Conservation (phyloP, 306 rosid species). For the Glycine tomentella region DNA sequence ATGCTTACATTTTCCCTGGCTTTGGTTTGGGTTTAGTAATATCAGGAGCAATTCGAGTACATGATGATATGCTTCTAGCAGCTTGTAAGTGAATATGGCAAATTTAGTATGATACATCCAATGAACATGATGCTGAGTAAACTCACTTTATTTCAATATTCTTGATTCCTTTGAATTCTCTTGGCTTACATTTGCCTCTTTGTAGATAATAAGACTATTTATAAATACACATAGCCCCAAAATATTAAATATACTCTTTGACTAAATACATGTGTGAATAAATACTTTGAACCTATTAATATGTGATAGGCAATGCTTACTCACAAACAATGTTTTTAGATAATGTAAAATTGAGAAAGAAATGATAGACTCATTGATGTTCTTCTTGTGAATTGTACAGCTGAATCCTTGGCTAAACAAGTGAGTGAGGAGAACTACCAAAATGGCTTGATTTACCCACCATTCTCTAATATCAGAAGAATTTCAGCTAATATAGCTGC, state of each 20-base stretch:
- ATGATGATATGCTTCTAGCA: slow-evolving; percentile 92
- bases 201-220: neutral
- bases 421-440: slow-evolving; percentile 69
- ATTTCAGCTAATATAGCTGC: slow-evolving; percentile 91
- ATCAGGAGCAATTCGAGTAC: slow-evolving; percentile 92
- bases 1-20: slow-evolving; percentile 95
- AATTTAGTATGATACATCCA: neutral
- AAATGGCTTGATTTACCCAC: slow-evolving; percentile 77
- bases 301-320: slow-evolving; percentile 11
- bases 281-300: neutral
- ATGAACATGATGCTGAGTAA: neutral
- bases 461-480: slow-evolving; percentile 75
- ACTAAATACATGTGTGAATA: neutral
- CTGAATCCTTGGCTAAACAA: slow-evolving; percentile 79
- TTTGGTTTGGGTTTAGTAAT: slow-evolving; percentile 85
- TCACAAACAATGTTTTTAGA: slow-evolving; percentile 19
- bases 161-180: neutral
- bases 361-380: neutral
- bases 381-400: slow-evolving; percentile 50
- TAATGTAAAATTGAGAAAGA: neutral
- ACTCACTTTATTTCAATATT: neutral
- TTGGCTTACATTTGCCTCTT: neutral
- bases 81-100: slow-evolving; percentile 72
- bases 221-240: neutral
- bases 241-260: neutral